phyloP scores from a whole-genome alignment of 108 stramenopile genomes.

The Skeletonema menzelii region DNA sequence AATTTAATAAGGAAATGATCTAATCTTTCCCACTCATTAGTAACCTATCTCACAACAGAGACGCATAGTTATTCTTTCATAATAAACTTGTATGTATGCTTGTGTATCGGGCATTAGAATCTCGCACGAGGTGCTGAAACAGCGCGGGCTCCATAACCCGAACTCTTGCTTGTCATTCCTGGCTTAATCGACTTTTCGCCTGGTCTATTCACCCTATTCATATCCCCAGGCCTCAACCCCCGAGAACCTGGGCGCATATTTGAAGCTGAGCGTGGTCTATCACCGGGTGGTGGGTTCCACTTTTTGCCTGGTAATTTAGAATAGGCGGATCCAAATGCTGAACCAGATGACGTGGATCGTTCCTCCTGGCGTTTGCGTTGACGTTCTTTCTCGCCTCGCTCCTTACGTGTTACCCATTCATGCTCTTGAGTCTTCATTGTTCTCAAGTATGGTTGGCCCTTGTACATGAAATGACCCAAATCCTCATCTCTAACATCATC shows the following conservation, averaged over 20 bases:
- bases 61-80: neutral
- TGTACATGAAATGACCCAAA: slow-evolving; percentile 65
- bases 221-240: slow-evolving; percentile 17
- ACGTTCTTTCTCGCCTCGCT: slow-evolving; percentile 63
- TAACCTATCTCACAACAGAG: slow-evolving; percentile 2
- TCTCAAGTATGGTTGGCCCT: slow-evolving; percentile 62
- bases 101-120: slow-evolving; percentile 1
- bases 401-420: slow-evolving; percentile 84
- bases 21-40: neutral
- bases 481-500: slow-evolving; percentile 39
- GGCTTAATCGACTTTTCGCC: slow-evolving; percentile 20
- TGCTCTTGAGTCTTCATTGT: slow-evolving; percentile 75
- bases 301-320: slow-evolving; percentile 38
- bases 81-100: neutral
- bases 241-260: slow-evolving; percentile 14
- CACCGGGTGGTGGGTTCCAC: neutral
- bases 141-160: slow-evolving; percentile 20
- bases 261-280: slow-evolving; percentile 27
- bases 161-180: neutral
- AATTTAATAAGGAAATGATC: slow-evolving; percentile 2
- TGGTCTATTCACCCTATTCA: slow-evolving; percentile 16
- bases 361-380: slow-evolving; percentile 79
- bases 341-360: slow-evolving; percentile 17
- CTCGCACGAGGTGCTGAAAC: slow-evolving; percentile 33
- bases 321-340: slow-evolving; percentile 35